Base-by-base conservation (phyloP, 1,284 basidiomycete species). In the Ustilago shanxiensis region DNA sequence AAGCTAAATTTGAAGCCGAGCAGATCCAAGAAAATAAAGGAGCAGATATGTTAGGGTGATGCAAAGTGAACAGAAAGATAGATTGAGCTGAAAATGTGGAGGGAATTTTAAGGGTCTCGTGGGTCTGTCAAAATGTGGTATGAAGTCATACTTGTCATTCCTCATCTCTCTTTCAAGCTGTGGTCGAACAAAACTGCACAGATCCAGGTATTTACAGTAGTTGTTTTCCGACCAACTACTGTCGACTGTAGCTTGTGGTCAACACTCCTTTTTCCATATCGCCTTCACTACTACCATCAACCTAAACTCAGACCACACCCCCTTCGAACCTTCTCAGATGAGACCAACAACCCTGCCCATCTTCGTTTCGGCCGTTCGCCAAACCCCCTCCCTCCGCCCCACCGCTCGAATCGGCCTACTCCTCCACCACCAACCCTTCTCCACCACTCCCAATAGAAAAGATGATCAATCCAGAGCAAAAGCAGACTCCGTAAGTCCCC, bases 381-480 rank as follows among this genome's bases (percentile, higher is more conserved):
- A 20, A 20, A 7, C 7, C 22, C 47, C 6, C 24, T 28, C 24
- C 24, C 47, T 26, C 26, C 8, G 4, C 24, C 14, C 9, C 22
- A 49, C 47, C 47, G 31, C 53, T 0, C 51, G 24, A 2, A 13
- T 56, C 26, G 47, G 54, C 26, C 31, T n/a, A n/a, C n/a, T n/a
- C n/a, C n/a, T 54, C 35, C 41, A 31, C 39, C 26, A 45, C 18
- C 26, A 33, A 22, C 70, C 59, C 9, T 31, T 18, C 28, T 64
- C 66, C 10, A 37, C 53, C 28, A 39, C 65, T 3, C 55, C 65
- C 0, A 7, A 63, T 3, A 33, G 65, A 14, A 37, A n/a, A 6
- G 61, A 66, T 22, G 60, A 60, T 22, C 64, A 64, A 29, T 72
- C 70, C 3, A 60, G 57, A 18, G 57, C 70, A 39, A 72, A 67